Evolutionary conservation across 768 basidiomycete species (phyloP), one percentile per base, ranked within the genome.

Genomic region (Macrolepiota fuliginosa): DNA sequence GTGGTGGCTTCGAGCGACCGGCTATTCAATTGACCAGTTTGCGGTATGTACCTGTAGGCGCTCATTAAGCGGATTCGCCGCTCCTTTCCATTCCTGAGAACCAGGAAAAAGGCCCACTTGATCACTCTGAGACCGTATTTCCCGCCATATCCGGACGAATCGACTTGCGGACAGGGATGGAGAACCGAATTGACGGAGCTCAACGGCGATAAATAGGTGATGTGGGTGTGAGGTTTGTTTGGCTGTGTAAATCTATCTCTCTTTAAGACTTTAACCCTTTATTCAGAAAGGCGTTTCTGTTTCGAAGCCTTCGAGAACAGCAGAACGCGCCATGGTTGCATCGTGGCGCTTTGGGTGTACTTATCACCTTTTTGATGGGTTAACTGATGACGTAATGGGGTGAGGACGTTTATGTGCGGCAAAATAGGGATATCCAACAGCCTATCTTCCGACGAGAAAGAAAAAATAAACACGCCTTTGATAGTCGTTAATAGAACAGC

Each of bases 131-230:
- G n/a, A n/a, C n/a, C n/a, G n/a, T n/a, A n/a, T 22, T 10, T 56
- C 27, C 57, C 57, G 49, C 57, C 49, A 58, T 37, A 58, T 50
- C 47, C 57, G 57, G 57, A 37, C 46, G 46, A 58, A 46, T 56
- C 52, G 22, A 12, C 27, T 56, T 45, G 29, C 24, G 24, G 40
- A 22, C 11, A 42, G 27, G 29, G 17, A 22, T 32, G 22, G 36
- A 22, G 49, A 58, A 32, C 56, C 49, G 17, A 51, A 36, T 35
- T 42, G 57, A 50, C 35, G 49, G 57, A 37, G 36, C 37, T 17
- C 29, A 37, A 49, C 57, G 57, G 57, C 57, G 57, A 58, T 58
- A 58, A 58, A 22, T 22, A 36, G 57, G 57, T 17, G 57, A 39
- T 49, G 47, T 22, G 7, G 29, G 27, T 25, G 40, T 27, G n/a